Percentiles rank a stretch among this genome's conserved stretches.
These are phyloP conservation scores for Lasiodiplodia hormozganensis DNA, from an alignment of 2,329 filamentous ascomycete genomes.

Conservation along the genomic window DNA sequence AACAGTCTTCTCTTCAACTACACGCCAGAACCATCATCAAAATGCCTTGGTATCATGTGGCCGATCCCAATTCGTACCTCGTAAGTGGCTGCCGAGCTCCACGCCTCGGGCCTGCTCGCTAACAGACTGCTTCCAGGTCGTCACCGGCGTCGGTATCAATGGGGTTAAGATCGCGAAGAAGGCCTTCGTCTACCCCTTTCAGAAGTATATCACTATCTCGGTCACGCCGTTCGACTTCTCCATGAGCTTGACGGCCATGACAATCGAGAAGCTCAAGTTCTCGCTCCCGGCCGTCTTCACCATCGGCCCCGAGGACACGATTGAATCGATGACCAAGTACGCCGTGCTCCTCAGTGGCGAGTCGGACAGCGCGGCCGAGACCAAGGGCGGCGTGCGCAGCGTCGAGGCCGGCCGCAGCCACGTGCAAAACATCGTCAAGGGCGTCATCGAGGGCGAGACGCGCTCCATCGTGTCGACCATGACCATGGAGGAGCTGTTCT, in stretches of 20 bases:
- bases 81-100: slow-evolving; percentile 40
- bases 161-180: slow-evolving; percentile 81
- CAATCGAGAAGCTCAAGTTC: slow-evolving; percentile 85
- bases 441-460: slow-evolving; percentile 88
- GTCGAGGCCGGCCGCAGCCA: slow-evolving; percentile 63
- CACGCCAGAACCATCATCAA: neutral
- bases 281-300: slow-evolving; percentile 84
- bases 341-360: slow-evolving; percentile 77
- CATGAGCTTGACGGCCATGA: slow-evolving; percentile 87
- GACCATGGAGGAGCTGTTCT: slow-evolving; percentile 94
- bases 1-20: neutral
- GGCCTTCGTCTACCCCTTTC: slow-evolving; percentile 48
- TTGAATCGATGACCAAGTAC: slow-evolving; percentile 77
- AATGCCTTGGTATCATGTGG: slow-evolving; percentile 63
- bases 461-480: slow-evolving; percentile 82
- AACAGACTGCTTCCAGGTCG: slow-evolving; percentile 48
- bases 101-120: neutral
- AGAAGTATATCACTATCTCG: slow-evolving; percentile 54
- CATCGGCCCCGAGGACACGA: slow-evolving; percentile 78
- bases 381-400: slow-evolving; percentile 43
- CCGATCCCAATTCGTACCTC: slow-evolving; percentile 82
- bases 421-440: slow-evolving; percentile 85
- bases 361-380: slow-evolving; percentile 49
- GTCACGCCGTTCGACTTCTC: slow-evolving; percentile 82
- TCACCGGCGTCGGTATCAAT: slow-evolving; percentile 79